Evolutionary conservation across 495 filamentous ascomycete species (phyloP), one percentile per base, ranked within the genome.

Genomic region (Annulohypoxylon maeteangense): DNA sequence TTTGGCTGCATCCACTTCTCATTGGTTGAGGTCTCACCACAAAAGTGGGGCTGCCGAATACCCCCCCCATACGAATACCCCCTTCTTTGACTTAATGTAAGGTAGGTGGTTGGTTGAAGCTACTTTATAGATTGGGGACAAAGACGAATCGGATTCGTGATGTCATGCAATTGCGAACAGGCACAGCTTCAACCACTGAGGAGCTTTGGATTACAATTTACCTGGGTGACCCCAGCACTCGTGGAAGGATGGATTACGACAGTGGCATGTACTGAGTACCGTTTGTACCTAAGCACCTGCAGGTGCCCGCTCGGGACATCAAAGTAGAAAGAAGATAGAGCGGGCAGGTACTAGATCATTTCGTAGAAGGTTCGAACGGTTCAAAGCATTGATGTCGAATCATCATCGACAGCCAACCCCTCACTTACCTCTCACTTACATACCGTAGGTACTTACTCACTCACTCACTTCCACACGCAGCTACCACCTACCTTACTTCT

Each of bases 191-290:
- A 34, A 48, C 74, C 74, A 76, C n/a, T 75, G 57, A 71, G 51
- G 44, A 59, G 68, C 54, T 62, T 62, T 25, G 56, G 68, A 76
- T 76, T 76, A 76, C 74, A 38, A 70, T 22, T 57, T 54, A 20
- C 51, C 16, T 62, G 29, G 22, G 23, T 32, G 16, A 50, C n/a
- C 32, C 34, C 5, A n/a, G 29, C 18, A 31, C 3, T 36, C 36
- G 27, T 22, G 38, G 47, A 45, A 45, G 27, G 50, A 60, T 67
- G 62, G 20, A 67, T 68, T 57, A 71, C 56, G 62, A 61, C 68
- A 57, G 16, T 23, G 11, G 31, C 7, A 22, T 11, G 18, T 23
- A 16, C 22, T 7, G 55, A 42, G 11, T 6, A n/a, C 27, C 8
- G n/a, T 27, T 38, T 34, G 44, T 62, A 36, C 42, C 20, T 14